phyloP scores from a whole-genome alignment of 306 rosid species.

The Prunus mume region DNA sequence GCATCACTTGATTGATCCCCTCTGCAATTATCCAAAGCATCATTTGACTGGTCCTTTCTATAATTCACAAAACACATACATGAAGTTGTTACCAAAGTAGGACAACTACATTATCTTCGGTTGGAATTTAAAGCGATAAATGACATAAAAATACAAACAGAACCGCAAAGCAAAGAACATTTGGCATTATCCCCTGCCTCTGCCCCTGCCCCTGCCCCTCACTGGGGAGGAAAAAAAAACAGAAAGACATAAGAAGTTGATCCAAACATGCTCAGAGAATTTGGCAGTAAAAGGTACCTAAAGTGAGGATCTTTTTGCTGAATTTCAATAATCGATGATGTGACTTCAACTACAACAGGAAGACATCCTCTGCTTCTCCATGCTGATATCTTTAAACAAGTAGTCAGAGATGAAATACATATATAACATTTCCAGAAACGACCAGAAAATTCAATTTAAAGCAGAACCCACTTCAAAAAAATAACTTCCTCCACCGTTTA shows the following conservation, averaged over 20 bases:
- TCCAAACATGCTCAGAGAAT: background rate
- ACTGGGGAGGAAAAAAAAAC: background rate
- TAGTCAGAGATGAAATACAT: background rate
- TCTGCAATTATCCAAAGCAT: background rate
- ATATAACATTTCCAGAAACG: background rate
- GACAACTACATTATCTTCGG: background rate
- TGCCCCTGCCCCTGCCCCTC: background rate
- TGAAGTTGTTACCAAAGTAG: background rate
- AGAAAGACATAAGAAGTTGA: background rate
- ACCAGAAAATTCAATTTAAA: background rate
- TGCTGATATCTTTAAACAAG: conserved; percentile 52
- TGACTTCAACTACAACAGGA: conserved; percentile 66
- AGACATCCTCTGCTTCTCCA: conserved; percentile 89
- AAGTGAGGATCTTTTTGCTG: conserved; percentile 62
- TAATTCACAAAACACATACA: background rate
- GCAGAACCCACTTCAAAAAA: background rate
- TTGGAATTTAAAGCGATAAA: background rate
- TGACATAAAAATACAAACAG: background rate
- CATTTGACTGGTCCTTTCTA: conserved; percentile 23
- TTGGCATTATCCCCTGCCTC: background rate
- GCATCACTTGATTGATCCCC: conserved; percentile 9
- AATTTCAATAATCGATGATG: conserved; percentile 69
- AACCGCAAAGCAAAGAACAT: background rate
- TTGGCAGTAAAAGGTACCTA: conserved; percentile 36
- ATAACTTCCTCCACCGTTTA: background rate